A percentile compares a stretch with the other conserved stretches of the same genome.
Conservation (phyloP, 2,329 filamentous ascomycete genomes). For the Colletotrichum godetiae region DNA sequence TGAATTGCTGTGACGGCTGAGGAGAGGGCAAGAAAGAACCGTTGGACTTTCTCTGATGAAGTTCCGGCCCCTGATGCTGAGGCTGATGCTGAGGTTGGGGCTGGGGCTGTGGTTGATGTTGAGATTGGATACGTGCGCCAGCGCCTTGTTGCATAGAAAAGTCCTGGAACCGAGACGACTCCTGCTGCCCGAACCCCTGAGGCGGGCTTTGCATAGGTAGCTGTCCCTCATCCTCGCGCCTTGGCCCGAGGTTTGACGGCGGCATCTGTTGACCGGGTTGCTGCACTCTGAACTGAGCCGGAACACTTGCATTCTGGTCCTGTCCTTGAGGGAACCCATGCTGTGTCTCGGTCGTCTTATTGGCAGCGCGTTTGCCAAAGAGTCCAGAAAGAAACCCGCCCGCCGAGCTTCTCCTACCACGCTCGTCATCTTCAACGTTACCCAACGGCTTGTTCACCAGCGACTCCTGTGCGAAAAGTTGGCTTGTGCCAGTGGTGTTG, state of each 20-base stretch:
- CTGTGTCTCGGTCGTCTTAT: slow-evolving; percentile 37
- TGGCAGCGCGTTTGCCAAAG: slow-evolving; percentile 38
- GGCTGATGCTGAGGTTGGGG: no score
- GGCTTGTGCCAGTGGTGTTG: slow-evolving; percentile 37
- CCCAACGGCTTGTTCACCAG: slow-evolving; percentile 11
- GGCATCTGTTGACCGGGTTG: slow-evolving; percentile 5
- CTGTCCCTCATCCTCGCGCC: neutral
- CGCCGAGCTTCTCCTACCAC: slow-evolving; percentile 38
- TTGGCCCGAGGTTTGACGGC: neutral
- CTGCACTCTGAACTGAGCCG: neutral
- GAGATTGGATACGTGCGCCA: neutral
- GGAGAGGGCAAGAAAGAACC: neutral
- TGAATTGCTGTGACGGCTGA: slow-evolving; percentile 1
- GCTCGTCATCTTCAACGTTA: slow-evolving; percentile 36
- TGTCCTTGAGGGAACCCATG: neutral
- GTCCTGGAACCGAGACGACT: slow-evolving; percentile 2
- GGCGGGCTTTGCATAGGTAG: neutral
- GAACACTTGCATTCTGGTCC: slow-evolving; percentile 1
- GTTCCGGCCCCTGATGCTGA: neutral
- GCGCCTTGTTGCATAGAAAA: neutral
- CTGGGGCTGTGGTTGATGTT: neutral
- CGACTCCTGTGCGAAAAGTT: slow-evolving; percentile 2
- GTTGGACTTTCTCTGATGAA: neutral
- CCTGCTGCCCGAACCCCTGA: slow-evolving; percentile 5
- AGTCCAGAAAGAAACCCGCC: slow-evolving; percentile 39